Evolutionary conservation across 139 green algal genomes (phyloP), one percentile per base, ranked within the genome.

Genomic region (Auxenochlorella protothecoides): DNA sequence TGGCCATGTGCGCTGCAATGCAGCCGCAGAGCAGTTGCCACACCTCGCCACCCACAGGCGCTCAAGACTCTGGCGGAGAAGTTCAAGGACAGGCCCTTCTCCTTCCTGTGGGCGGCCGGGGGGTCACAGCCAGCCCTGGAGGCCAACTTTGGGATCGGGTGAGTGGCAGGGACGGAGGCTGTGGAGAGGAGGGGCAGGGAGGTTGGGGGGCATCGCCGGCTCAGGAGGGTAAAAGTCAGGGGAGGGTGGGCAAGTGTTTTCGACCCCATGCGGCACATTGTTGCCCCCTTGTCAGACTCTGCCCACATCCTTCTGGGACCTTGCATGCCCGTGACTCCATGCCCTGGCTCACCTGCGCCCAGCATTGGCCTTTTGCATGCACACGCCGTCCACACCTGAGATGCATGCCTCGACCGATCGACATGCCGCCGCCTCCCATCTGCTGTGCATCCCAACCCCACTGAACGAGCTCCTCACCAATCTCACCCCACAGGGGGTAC

Each of bases 31-130:
- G 27, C 27, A 44, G 27, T 44, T 44, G 27, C 27, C 27, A 44
- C 27, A 44, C 27, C 27, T 44, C 27, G 27, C 27, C 27, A 44
- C 27, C 27, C 27, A 44, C 27, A 44, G 27, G 27, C 27, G 10
- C 77, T 97, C 44, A 85, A 85, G 59, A 75, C 75, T 15, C 69
- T 91, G 5, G 84, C 87, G 0, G 78, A 84, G 6, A 76, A 85
- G 56, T 94, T 88, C 81, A 93, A 93, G n/a, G 69, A 77, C 69
- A 76, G 87, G 16, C 81, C 82, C 56, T 94, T 86, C 80, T 80
- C 71, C 44, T 96, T 87, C 79, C 72, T 97, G 59, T 97, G 92
- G 92, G 81, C 76, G 0, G 83, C 87, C 72, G 92, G 83, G 15
- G 87, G 81, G 11, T 16, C 70, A 52, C 92, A 97, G 76, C 54